Evolutionary conservation across 257 asterid species (phyloP), one percentile per base, ranked within the genome.

Genomic region (Scutellaria barbata): DNA sequence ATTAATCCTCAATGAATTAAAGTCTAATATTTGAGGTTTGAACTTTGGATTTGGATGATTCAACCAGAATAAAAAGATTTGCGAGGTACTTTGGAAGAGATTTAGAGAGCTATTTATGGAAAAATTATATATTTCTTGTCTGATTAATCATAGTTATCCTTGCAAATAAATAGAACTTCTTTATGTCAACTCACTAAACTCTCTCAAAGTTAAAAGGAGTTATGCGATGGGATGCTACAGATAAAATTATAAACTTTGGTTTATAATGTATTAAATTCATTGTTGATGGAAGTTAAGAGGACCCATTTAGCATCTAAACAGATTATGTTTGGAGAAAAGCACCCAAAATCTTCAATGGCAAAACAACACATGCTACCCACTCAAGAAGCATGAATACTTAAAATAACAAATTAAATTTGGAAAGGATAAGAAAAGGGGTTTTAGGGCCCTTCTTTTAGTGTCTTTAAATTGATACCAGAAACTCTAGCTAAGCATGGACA

Each of bases 281-380:
- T 75, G 79, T 52, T 20, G 73, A 68, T 69, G 59, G 64, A 60
- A 63, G 53, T 68, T 43, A 72, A 48, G 64, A 79, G 89, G 90
- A 75, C 87, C 89, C 89, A 81, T 77, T 1, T 41, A 54, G 74
- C 80, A 79, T 53, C 66, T 63, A 71, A 77, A 81, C 22, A 65
- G 79, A 80, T 73, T 78, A 70, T 80, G 83, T 73, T 68, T 77
- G 77, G 76, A 40, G 65, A 71, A 40, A 55, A 63, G 41, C 76
- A 51, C 58, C 71, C 63, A 18, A 58, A 16, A 14, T 64, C 66
- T 77, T 50, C 13, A 50, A 37, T 37, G 70, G 63, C 46, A 69
- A 62, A 53, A 69, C 59, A 76, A 81, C 89, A 80, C 88, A 81
- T 87, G 96, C 72, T 77, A 72, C 75, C 90, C 92, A 85, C 88